phyloP scores from a whole-genome alignment of 768 basidiomycete genomes.

The Lyophyllum semitale region DNA sequence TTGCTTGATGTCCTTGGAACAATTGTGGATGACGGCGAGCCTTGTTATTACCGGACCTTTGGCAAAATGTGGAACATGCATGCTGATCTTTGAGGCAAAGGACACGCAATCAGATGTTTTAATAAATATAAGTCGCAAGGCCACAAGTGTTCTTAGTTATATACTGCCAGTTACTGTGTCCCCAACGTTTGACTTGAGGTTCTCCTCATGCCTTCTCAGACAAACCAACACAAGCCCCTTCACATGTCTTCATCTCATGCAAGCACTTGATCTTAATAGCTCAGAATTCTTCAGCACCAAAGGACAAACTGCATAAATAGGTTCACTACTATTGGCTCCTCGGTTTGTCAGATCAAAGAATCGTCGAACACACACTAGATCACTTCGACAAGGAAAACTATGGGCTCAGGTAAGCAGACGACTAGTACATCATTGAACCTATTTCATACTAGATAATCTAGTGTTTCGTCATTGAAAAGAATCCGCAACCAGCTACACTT shows the following conservation, averaged over 20 bases:
- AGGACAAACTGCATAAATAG: slow-evolving; percentile 1
- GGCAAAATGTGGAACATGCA: too few species aligned
- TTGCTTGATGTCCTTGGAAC: too few species aligned
- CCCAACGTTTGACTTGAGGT: too few species aligned
- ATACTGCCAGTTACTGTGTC: too few species aligned
- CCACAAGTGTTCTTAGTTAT: too few species aligned
- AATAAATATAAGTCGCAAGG: too few species aligned
- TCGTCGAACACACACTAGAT: slow-evolving; percentile 12
- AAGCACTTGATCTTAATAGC: neutral
- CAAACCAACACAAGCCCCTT: slow-evolving; percentile 5
- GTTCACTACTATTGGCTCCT: slow-evolving; percentile 12
- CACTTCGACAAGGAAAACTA: slow-evolving; percentile 6
- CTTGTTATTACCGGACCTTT: too few species aligned
- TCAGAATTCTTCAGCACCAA: slow-evolving; percentile 4
- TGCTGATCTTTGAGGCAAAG: too few species aligned
- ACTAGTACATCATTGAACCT: neutral
- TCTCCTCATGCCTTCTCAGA: neutral
- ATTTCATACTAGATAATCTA: neutral
- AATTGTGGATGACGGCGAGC: too few species aligned
- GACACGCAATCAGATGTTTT: too few species aligned
- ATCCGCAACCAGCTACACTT: slow-evolving; percentile 1
- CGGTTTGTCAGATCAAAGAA: slow-evolving; percentile 5
- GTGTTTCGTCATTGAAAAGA: neutral
- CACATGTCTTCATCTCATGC: neutral
- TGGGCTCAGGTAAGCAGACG: slow-evolving; percentile 4